Evolutionary conservation across 768 basidiomycete genomes (phyloP).

Genomic region (Tricholoma sp.): DNA sequence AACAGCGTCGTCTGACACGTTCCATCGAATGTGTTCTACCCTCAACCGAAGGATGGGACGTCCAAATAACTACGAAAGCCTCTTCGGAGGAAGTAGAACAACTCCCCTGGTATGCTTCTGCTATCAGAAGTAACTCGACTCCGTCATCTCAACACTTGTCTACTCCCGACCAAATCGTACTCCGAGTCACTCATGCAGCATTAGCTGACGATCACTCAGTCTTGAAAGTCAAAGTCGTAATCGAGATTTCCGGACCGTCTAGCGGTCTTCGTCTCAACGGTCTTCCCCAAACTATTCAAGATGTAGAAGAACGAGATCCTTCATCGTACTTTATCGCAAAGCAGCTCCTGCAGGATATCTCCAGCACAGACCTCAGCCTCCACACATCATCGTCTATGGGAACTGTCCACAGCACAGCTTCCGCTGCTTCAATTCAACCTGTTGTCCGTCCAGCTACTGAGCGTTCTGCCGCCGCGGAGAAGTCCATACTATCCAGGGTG

Average conservation of each 20-base stretch:
- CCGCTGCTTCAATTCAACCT: slow-evolving; percentile 26
- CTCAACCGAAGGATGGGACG: slow-evolving; percentile 77
- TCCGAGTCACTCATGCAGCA: slow-evolving; percentile 69
- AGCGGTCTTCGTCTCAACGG: slow-evolving; percentile 86
- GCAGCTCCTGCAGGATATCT: slow-evolving; percentile 67
- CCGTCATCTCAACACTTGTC: slow-evolving; percentile 25
- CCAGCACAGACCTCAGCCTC: slow-evolving; percentile 68
- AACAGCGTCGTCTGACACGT: slow-evolving; percentile 65
- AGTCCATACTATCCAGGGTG: slow-evolving; percentile 81
- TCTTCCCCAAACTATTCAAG: slow-evolving; percentile 61
- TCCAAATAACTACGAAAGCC: slow-evolving; percentile 71
- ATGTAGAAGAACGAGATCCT: slow-evolving; percentile 64
- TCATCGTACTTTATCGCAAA: slow-evolving; percentile 52
- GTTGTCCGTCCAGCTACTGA: slow-evolving; percentile 34
- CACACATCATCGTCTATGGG: slow-evolving; percentile 58
- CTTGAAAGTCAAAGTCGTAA: slow-evolving; percentile 71
- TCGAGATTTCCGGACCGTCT: slow-evolving; percentile 77
- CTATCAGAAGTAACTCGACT: slow-evolving; percentile 42
- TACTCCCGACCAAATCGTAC: slow-evolving; percentile 44
- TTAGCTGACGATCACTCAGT: slow-evolving; percentile 72
- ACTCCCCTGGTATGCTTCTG: slow-evolving; percentile 69
- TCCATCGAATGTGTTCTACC: slow-evolving; percentile 82
- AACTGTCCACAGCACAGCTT: slow-evolving; percentile 43
- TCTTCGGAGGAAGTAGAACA: slow-evolving; percentile 67
- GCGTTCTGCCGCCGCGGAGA: slow-evolving; percentile 62